Evolutionary conservation across 192 early-diverging fungal genomes (phyloP).

Genomic region (Coemansia sp.): DNA sequence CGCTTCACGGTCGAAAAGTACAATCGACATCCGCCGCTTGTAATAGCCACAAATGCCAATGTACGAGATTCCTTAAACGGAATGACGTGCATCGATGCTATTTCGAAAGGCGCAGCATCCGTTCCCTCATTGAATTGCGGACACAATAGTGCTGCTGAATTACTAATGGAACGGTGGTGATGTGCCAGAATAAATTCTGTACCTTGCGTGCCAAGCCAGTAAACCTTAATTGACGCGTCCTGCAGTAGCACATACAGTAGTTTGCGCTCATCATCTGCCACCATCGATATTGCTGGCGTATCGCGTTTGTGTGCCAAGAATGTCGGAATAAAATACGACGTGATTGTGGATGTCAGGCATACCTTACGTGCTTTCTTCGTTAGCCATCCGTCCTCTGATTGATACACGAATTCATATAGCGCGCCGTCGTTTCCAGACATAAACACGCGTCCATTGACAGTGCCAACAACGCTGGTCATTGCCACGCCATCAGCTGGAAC

Average conservation of each 20-base stretch:
- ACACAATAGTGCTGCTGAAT: slow-evolving; percentile 49
- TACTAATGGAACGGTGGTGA: slow-evolving; percentile 55
- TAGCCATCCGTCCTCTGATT: slow-evolving; percentile 86
- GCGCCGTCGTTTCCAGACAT: slow-evolving; percentile 85
- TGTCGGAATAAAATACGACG: slow-evolving; percentile 72
- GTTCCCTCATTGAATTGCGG: slow-evolving; percentile 53
- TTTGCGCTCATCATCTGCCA: slow-evolving; percentile 64
- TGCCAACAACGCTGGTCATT: slow-evolving; percentile 78
- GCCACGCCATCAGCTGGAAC: slow-evolving; percentile 77
- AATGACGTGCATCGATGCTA: slow-evolving; percentile 75
- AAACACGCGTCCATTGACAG: slow-evolving; percentile 80
- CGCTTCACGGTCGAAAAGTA: slow-evolving; percentile 65
- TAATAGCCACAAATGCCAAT: slow-evolving; percentile 76
- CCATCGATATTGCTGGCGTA: slow-evolving; percentile 64
- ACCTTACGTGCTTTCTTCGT: slow-evolving; percentile 70
- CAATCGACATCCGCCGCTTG: slow-evolving; percentile 71
- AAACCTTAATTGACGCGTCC: slow-evolving; percentile 68
- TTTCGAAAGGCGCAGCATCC: slow-evolving; percentile 56
- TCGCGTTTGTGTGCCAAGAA: slow-evolving; percentile 39
- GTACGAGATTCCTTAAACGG: slow-evolving; percentile 62
- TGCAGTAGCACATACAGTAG: slow-evolving; percentile 72
- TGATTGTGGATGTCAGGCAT: slow-evolving; percentile 66
- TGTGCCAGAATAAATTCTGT: slow-evolving; percentile 56
- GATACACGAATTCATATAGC: slow-evolving; percentile 87
- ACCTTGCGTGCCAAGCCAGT: slow-evolving; percentile 62